These are phyloP conservation scores for Pinguiococcus pyrenoidosus DNA, from an alignment of 108 stramenopile genomes.

Conservation along the genomic window DNA sequence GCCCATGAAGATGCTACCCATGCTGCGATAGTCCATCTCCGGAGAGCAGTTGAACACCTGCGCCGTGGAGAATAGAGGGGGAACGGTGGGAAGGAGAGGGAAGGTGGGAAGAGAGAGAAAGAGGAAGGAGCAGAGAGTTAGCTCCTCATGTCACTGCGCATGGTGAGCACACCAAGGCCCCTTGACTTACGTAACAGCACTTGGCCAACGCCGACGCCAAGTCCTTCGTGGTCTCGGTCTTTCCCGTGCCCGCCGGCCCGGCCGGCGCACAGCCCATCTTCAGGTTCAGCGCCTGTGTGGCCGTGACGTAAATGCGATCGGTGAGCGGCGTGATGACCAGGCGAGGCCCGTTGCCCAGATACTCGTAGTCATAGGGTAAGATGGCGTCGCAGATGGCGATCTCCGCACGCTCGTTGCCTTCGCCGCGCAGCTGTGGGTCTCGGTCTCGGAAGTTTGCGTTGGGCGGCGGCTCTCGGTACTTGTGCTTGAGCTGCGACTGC, in stretches of 20 bases:
- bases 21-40: constrained; percentile 50
- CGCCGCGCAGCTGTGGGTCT: constrained; percentile 44
- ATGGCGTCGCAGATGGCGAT: constrained; percentile 60
- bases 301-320: constrained; percentile 64
- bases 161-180: too few relatives aligned
- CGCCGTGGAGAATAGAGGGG: too few relatives aligned
- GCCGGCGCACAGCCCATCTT: constrained; percentile 70
- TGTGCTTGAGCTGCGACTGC: constrained; percentile 74
- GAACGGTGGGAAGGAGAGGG: too few relatives aligned
- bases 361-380: constrained; percentile 66
- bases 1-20: constrained; percentile 56
- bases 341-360: constrained; percentile 60
- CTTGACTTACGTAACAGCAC: constrained; percentile 58
- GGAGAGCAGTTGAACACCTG: constrained; percentile 70
- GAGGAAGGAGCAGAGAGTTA: too few relatives aligned
- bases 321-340: constrained; percentile 66
- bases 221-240: constrained; percentile 68
- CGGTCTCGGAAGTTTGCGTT: constrained; percentile 40
- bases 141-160: too few relatives aligned
- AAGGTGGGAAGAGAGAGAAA: too few relatives aligned
- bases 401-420: constrained; percentile 50
- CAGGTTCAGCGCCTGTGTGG: constrained; percentile 63
- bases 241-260: constrained; percentile 64
- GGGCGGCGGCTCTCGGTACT: constrained; percentile 48
- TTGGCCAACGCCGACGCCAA: constrained; percentile 57